phyloP scores from a whole-genome alignment of 345 rosid species.

The Rhodamnia argentea region DNA sequence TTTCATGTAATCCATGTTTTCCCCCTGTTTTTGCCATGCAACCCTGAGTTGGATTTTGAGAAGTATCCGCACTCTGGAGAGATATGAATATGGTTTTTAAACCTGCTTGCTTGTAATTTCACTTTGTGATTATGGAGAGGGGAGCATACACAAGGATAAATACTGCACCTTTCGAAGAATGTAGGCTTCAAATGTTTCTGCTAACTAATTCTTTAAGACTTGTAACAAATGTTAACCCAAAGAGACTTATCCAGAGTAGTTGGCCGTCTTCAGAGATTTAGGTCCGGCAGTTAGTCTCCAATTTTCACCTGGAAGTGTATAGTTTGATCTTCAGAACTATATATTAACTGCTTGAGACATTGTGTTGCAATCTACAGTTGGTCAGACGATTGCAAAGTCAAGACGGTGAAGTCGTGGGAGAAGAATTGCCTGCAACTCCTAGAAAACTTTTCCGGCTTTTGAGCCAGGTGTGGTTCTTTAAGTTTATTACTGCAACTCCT shows the following conservation, averaged over 20 bases:
- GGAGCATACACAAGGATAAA: not conserved
- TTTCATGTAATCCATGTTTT: not conserved
- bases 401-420: slow-evolving; percentile 58
- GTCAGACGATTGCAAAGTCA: slow-evolving; percentile 58
- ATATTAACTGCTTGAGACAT: not conserved
- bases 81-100: not conserved
- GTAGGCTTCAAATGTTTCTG: not conserved
- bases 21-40: not conserved
- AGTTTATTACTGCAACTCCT: not conserved
- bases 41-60: not conserved
- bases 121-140: not conserved
- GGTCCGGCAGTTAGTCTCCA: not conserved
- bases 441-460: slow-evolving; percentile 67
- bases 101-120: not conserved
- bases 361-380: slow-evolving; percentile 41
- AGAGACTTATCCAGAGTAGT: not conserved
- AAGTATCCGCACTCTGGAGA: not conserved
- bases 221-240: not conserved
- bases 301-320: not conserved
- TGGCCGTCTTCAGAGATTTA: not conserved
- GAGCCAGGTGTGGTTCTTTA: slow-evolving; percentile 41
- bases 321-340: not conserved
- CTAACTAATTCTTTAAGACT: not conserved
- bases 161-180: not conserved
- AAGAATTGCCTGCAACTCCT: slow-evolving; percentile 51